phyloP scores from a whole-genome alignment of 2,329 filamentous ascomycete species.

The Metarhizium humberi region DNA sequence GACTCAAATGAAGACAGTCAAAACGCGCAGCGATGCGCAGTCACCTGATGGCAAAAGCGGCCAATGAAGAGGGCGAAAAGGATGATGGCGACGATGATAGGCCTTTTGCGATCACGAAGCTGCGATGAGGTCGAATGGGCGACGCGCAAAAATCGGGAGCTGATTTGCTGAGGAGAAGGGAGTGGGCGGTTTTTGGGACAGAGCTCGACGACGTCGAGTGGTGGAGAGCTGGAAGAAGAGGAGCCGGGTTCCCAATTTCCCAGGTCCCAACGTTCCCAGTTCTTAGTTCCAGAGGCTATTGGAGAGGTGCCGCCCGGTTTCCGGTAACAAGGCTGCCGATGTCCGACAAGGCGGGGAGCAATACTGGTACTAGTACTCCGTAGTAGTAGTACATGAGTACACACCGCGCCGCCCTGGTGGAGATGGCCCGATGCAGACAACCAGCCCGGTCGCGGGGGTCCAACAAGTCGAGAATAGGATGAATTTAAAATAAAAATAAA shows the following conservation, averaged over 20 bases:
- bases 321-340: slow-evolving; percentile 7
- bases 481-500: not conserved
- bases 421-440: not conserved
- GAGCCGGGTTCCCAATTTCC: not conserved
- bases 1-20: slow-evolving; percentile 12
- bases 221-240: slow-evolving; percentile 1
- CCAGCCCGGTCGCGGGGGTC: not conserved
- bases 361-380: not conserved
- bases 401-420: not conserved
- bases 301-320: slow-evolving; percentile 5
- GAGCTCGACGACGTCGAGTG: slow-evolving; percentile 2
- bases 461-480: not conserved
- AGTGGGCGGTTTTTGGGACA: slow-evolving; percentile 11
- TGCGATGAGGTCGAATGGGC: slow-evolving; percentile 23
- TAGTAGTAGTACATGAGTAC: no score
- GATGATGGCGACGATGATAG: slow-evolving; percentile 42
- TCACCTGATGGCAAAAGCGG: slow-evolving; percentile 41
- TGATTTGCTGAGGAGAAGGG: slow-evolving; percentile 38
- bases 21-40: slow-evolving; percentile 16
- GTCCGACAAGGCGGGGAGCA: slow-evolving; percentile 5
- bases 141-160: slow-evolving; percentile 27
- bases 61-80: slow-evolving; percentile 38
- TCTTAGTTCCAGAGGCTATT: not conserved
- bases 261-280: not conserved
- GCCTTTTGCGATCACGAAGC: slow-evolving; percentile 32